Conservation (phyloP, 495 filamentous ascomycete genomes). For the Aspergillus diversus region DNA sequence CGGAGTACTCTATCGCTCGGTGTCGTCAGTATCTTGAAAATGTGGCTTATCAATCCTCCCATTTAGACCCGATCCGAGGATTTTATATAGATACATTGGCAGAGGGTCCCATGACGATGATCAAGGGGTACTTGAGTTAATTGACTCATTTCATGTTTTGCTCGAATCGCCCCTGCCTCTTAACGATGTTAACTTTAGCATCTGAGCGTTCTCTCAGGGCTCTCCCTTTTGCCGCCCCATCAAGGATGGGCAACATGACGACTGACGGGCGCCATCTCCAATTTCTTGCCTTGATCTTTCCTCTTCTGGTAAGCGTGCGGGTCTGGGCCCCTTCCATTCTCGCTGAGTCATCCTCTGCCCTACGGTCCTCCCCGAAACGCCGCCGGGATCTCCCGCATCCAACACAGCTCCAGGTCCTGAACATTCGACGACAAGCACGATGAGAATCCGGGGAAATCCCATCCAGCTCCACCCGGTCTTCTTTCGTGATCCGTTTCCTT, state of each 20-base stretch:
- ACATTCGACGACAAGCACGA: neutral
- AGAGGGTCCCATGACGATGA: neutral
- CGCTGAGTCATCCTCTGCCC: constrained; percentile 22
- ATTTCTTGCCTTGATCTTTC: constrained; percentile 4
- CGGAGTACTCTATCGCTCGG: no score
- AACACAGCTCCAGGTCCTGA: constrained; percentile 7
- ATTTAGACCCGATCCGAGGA: neutral
- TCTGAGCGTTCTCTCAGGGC: no score
- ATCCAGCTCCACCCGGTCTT: constrained; percentile 9
- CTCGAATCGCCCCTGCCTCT: neutral
- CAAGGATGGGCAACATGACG: no score
- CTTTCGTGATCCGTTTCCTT: constrained; percentile 4
- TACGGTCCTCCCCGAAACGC: constrained; percentile 26
- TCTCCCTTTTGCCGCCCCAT: no score
- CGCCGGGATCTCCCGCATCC: constrained; percentile 30
- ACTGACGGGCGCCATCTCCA: neutral
- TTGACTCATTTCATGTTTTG: neutral
- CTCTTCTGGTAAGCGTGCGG: constrained; percentile 8
- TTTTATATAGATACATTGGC: neutral
- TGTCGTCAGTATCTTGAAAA: no score
- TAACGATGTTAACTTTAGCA: no score
- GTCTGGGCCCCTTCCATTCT: neutral
- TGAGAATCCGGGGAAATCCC: constrained; percentile 17
- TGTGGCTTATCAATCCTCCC: neutral
- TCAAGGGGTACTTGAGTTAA: neutral